Base-by-base conservation (phyloP, 306 rosid genomes). In the Cucumis hystrix region DNA sequence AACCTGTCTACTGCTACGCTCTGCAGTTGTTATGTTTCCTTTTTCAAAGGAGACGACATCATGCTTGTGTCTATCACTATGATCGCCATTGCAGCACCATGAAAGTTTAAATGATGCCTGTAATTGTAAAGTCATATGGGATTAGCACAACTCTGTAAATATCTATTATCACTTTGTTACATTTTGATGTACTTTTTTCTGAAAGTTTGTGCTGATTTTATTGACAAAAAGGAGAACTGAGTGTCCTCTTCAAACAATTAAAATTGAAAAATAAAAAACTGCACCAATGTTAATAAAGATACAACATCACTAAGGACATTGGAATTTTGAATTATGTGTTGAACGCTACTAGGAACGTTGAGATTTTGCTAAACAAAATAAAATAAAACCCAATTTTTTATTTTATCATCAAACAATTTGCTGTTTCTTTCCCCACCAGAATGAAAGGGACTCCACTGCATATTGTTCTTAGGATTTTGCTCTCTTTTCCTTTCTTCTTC, bases 1-100 rank as follows among this genome's bases (percentile, higher is more conserved):
- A 84, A 92, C 99, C 96, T 95, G 99, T 90, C 83, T 90, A 88
- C 97, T 95, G 82, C 97, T 95, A 78, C 96, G 97, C 86, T 88
- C 93, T 73, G 99, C 93, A 76, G 99, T 92, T 74, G 93, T 92
- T 82, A 95, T 95, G 80, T 95, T 92, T 84, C 99, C 97, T 84
- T 83, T 88, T 84, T 95, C 97, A 76, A 95, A 95, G 76, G 97
- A 95, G 80, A 95, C 97, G 54, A 92, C 76, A 79, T 95, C 98
- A 79, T 95, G 99, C 84, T 92, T 88, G 85, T 90, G 88, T 79
- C 91, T 96, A 83, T 92, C 96, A 87, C 91, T 95, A 73, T 86
- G 77, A 30, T 90, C 93, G 10, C 97, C 96, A 78, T 92, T 90
- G 89, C 92, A 92, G 80, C 78, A 85, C 99, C 99, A 95, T 80